Base-by-base conservation (phyloP, 2,329 filamentous ascomycete species). In the Pseudogymnoascus destructans region DNA sequence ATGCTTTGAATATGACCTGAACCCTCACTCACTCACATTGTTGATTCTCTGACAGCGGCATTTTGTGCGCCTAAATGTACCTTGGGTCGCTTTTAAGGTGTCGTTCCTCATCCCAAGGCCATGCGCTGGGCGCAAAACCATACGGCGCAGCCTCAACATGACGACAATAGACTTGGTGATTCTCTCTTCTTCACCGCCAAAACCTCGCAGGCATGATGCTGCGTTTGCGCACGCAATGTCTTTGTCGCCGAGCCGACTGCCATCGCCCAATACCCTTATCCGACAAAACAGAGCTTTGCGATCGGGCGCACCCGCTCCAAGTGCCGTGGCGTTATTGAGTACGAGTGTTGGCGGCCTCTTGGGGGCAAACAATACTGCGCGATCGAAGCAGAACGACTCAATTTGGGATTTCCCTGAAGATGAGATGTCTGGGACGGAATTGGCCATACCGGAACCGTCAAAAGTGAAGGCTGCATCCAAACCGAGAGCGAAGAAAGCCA, bases 201-300 rank as follows among this genome's bases (percentile, higher is more conserved):
- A 59, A 42, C 36, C 33, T 21, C 56, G 7, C 25, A 17, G 32
- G 2, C 30, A 56, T 23, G 46, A 52, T 52, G 54, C 11, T 9
- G 9, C 21, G 2, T 42, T 30, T 27, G 23, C 56, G 33, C 33
- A 59, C n/a, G 23, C 38, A 19, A 25, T 66, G 62, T 64, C 66
- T 38, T 69, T 66, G 55, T 70, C 79, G 0, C 67, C 82, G 0
- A 71, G 72, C 35, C 74, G 81, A 2, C 66, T 82, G 8, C 62
- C 30, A 23, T 36, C 35, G 23, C 32, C 30, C 35, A 35, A 27
- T 19, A 38, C 54, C 13, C 54, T 36, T 17, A 35, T 56, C 17
- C n/a, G 46, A 52, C 46, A 52, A 19, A 52, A 17, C 46, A 25
- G 10, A 30, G 9, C 46, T 52, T 52, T 30, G 46, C 25, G 46